Evolutionary conservation across 177 flowering plant genomes (phyloP), one percentile per base, ranked within the genome.

Genomic region (Tripterygium wilfordii): DNA sequence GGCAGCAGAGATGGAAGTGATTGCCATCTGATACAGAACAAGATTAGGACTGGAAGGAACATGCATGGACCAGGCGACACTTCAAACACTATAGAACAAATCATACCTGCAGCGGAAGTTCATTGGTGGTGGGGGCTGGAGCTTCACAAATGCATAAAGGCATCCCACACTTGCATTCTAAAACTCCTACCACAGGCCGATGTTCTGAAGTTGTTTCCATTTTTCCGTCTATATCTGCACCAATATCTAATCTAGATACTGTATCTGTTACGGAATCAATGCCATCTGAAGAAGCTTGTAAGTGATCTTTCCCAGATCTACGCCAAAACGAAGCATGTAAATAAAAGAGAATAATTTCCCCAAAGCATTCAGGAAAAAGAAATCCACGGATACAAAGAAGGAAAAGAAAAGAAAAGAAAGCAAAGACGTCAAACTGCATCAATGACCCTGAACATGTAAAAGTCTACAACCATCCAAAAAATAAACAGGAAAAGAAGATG

Each of bases 101-200:
- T 57, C 20, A 45, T 61, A 82, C 96, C 83, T 48, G 77, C 48
- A 45, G 15, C 17, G 68, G 64, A 33, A 55, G 20, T 43, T 77
- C 48, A 63, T 66, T 70, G n/a, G 42, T 58, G 15, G 70, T 44
- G 43, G 85, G 70, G 29, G 62, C 65, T 52, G 88, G 73, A 47
- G 77, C 77, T 69, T 68, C 77, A 71, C 99, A 92, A 47, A 92
- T 92, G 65, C 99, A 92, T 54, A 92, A 69, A 62, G 99, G 99
- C 99, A 92, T 94, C 49, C 97, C 96, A 67, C 99, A 94, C 62
- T 74, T 87, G 79, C 99, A 94, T 20, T 89, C 95, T 36, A 54
- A 32, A 35, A 64, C 50, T 26, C 62, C 62, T 59, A 43, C 30
- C 21, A 17, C 51, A 67, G 77, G 45, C 7, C 24, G 64, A 39